Base-by-base conservation (phyloP, 1,284 basidiomycete species). In the Earliella scabrosa region DNA sequence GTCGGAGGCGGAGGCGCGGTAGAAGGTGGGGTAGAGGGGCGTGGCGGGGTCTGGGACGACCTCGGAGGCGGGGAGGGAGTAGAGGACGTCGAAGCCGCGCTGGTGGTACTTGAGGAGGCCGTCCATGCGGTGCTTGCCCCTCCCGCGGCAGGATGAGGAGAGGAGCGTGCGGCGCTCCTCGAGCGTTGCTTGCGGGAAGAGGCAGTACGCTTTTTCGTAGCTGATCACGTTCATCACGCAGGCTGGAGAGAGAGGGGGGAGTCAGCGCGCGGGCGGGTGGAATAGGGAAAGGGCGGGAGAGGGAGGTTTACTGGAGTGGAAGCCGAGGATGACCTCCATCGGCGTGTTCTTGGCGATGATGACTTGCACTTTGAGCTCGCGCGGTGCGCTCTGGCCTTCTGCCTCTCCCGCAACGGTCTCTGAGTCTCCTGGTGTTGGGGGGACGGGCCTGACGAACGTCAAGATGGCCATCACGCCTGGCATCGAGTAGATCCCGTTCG, bases 201-300 rank as follows among this genome's bases (percentile, higher is more conserved):
- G 60, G 46, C 57, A 59, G 47, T 62, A 62, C 4, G 60, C 57
- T 24, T 56, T 56, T 20, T 62, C 70, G 63, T 44, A 66, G 64
- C 54, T 59, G 59, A 77, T 73, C 56, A 70, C 66, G 68, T 73
- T 82, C 77, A 82, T 79, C 4, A 81, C 81, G 32, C 73, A 75
- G 2, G 79, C 80, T 78, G 35, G 26, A n/a, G n/a, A n/a, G 55
- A 1, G 4, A 24, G 24, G 39, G n/a, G 29, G 23, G 10, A 10
- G 27, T 34, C 7, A 35, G 11, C 14, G 18, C n/a, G n/a, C n/a
- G n/a, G n/a, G n/a, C 13, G 9, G 40, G 16, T 7, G 13, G 31
- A n/a, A 63, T n/a, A 16, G 3, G 18, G 13, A 20, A 13, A 20
- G 5, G 27, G 2, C 18, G 8, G 3, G 34, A 18, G 24, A 20